Evolutionary conservation across 768 basidiomycete genomes (phyloP).

Genomic region (Mycena floridula): DNA sequence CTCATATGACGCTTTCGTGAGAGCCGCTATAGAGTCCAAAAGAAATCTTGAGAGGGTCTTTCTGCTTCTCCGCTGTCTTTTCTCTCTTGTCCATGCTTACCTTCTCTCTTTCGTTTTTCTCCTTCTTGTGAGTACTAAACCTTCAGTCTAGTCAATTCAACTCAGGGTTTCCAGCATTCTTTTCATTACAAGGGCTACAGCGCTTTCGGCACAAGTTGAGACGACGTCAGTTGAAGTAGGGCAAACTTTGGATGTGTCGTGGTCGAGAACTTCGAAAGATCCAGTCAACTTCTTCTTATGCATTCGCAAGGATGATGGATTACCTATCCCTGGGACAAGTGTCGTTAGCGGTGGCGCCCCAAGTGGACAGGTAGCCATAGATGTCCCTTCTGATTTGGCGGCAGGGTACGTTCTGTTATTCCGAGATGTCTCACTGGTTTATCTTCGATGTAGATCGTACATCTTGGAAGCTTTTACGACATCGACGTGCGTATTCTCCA

Average conservation of each 20-base stretch:
- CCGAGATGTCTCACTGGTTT: neutral
- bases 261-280: neutral
- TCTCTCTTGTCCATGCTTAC: no score
- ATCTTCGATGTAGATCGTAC: neutral
- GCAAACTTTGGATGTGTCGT: neutral
- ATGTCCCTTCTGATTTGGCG: neutral
- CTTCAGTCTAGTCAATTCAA: no score
- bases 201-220: no score
- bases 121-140: no score
- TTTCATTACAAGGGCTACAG: no score
- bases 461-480: neutral
- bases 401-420: neutral
- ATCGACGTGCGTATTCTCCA: neutral
- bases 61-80: no score
- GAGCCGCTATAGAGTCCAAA: no score
- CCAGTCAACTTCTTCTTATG: neutral
- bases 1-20: no score
- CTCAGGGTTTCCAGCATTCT: no score
- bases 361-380: neutral
- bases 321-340: neutral
- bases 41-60: no score
- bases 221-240: no score
- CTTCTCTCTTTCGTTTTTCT: no score
- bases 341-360: neutral
- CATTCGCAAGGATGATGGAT: neutral